A percentile compares a stretch with the other conserved stretches of the same genome.
Evolutionary conservation across 176 grass and related monocot genomes (phyloP).

Genomic region (Bothriochloa decipiens): DNA sequence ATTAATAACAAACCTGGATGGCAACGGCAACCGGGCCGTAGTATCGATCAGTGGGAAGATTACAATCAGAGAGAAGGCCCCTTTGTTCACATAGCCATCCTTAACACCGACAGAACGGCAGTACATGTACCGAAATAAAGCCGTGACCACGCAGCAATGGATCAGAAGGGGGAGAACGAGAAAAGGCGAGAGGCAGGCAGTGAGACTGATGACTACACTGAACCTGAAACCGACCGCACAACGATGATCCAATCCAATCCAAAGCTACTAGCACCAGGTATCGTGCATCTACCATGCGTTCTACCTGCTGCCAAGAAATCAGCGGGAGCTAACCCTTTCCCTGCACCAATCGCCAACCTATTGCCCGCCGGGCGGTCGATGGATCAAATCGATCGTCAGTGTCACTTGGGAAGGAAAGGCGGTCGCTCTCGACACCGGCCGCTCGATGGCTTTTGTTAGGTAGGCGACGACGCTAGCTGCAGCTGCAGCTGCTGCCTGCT

Average conservation of each 20-base stretch:
- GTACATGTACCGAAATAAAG: neutral
- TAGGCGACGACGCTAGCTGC: neutral
- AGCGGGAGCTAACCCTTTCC: neutral
- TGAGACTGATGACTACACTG: slow-evolving; percentile 1
- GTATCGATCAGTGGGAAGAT: neutral
- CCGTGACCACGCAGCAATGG: neutral
- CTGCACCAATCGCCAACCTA: neutral
- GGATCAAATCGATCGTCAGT: neutral
- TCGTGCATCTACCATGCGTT: neutral
- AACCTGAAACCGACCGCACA: slow-evolving; percentile 46
- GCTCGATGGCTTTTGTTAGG: too few relatives aligned
- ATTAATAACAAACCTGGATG: neutral
- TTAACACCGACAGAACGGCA: neutral
- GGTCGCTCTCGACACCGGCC: neutral
- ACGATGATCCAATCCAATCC: neutral
- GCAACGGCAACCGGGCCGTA: too few relatives aligned
- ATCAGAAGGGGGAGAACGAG: neutral
- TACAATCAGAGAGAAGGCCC: neutral
- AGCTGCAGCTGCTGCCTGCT: too few relatives aligned
- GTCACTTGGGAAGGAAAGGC: neutral
- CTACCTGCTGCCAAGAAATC: slow-evolving; percentile 12
- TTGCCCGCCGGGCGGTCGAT: too few relatives aligned
- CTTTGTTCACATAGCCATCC: neutral
- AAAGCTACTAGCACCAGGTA: neutral
- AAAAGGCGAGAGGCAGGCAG: neutral